Percentiles rank a stretch among this genome's conserved stretches.
Conservation (phyloP, 306 rosid genomes). For the Cucumis hystrix region DNA sequence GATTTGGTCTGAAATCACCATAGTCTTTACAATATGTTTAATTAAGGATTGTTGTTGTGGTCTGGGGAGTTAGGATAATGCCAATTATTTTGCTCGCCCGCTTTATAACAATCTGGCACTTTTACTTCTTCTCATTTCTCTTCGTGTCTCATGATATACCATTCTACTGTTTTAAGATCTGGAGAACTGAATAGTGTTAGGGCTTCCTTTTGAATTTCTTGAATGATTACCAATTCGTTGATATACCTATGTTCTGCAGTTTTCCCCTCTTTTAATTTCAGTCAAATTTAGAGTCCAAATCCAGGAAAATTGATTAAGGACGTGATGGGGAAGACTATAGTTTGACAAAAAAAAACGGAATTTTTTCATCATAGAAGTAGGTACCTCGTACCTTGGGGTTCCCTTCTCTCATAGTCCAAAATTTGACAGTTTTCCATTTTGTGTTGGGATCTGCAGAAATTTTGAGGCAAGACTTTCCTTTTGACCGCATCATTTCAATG, state of each 20-base stretch:
- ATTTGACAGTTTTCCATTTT: slow-evolving; percentile 33
- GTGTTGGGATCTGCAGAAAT: slow-evolving; percentile 51
- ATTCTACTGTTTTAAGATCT: not conserved
- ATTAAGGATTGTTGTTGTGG: not conserved
- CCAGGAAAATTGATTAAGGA: not conserved
- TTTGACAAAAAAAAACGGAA: not conserved
- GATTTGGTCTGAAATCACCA: not conserved
- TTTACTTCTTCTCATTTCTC: not conserved
- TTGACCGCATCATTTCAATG: slow-evolving; percentile 22
- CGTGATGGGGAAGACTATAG: not conserved
- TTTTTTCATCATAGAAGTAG: not conserved
- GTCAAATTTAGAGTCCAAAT: not conserved
- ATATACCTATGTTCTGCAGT: not conserved
- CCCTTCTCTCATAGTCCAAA: slow-evolving; percentile 24
- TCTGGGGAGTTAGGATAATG: not conserved
- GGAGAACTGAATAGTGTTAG: not conserved
- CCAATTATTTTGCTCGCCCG: not conserved
- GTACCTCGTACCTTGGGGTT: not conserved
- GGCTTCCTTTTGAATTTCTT: not conserved
- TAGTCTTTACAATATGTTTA: not conserved
- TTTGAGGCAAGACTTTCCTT: slow-evolving; percentile 20
- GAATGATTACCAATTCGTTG: not conserved
- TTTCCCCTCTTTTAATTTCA: not conserved
- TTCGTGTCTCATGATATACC: not conserved
- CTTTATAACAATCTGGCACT: not conserved